Conservation (phyloP, 208 protist genomes). For the Acanthamoeba sp. region DNA sequence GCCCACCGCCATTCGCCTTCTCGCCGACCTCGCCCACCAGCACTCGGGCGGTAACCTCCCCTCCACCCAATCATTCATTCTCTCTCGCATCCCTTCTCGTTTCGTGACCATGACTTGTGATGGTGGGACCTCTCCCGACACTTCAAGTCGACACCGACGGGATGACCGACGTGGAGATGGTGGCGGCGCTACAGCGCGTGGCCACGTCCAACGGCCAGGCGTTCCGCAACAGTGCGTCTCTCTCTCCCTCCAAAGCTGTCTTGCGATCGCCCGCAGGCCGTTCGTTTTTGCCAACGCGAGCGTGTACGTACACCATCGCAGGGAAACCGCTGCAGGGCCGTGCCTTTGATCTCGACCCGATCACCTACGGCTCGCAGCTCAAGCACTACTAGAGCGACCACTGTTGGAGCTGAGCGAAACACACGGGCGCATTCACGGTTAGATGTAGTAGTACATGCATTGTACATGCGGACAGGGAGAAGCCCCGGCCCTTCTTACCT, state of each 20-base stretch:
- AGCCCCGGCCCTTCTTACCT: too few relatives aligned
- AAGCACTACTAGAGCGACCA: not conserved
- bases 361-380: not conserved
- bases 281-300: too few relatives aligned
- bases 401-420: too few relatives aligned
- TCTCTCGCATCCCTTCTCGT: not conserved
- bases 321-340: not conserved
- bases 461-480: too few relatives aligned
- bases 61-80: too few relatives aligned
- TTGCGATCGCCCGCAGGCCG: too few relatives aligned
- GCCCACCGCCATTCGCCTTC: not conserved
- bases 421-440: too few relatives aligned
- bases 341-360: not conserved
- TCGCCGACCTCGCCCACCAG: not conserved
- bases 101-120: not conserved
- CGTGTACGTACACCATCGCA: too few relatives aligned
- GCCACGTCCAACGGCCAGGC: not conserved
- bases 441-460: too few relatives aligned
- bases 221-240: not conserved
- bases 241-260: too few relatives aligned
- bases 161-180: constrained; percentile 19
- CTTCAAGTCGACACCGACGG: not conserved
- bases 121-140: too few relatives aligned
- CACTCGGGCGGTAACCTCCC: constrained; percentile 5
- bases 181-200: not conserved